A percentile compares a stretch with the other conserved stretches of the same genome.
Conservation (phyloP, 805 yeast genomes). For the Saccharomycopsis guyanensis region DNA sequence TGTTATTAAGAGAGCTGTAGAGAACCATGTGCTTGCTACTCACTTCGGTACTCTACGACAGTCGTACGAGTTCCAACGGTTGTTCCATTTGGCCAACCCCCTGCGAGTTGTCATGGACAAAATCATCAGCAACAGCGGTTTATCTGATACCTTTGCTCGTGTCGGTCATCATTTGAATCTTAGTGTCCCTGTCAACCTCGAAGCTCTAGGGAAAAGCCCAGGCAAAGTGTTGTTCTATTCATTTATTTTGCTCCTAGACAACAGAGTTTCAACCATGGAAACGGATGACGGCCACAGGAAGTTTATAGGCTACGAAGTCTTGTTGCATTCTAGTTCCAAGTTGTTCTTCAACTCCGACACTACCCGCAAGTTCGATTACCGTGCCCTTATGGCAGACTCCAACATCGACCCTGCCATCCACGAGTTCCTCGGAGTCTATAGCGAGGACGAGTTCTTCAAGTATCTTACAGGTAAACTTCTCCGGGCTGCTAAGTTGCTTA, state of each 20-base stretch:
- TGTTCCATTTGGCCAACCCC: no score
- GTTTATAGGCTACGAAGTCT: background rate
- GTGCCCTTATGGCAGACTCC: constrained; percentile 22
- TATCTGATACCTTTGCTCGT: no score
- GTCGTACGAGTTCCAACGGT: no score
- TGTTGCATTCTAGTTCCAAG: background rate
- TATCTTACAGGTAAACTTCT: background rate
- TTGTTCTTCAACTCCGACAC: no score
- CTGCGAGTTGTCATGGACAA: no score
- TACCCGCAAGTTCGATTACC: constrained; percentile 15
- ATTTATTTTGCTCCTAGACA: background rate
- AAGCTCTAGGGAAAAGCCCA: background rate
- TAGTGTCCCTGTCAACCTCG: background rate
- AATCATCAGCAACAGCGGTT: no score
- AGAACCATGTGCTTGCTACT: no score
- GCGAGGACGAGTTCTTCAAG: constrained; percentile 5
- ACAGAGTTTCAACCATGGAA: no score
- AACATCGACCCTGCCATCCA: constrained; percentile 23
- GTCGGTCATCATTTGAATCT: no score
- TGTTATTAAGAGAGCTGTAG: no score
- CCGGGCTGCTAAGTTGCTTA: background rate
- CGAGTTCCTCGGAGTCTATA: constrained; percentile 8
- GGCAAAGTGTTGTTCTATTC: background rate
- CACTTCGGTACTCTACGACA: no score
- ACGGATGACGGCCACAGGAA: background rate